Evolutionary conservation across 768 basidiomycete genomes (phyloP), one percentile per base, ranked within the genome.

Genomic region (Antrodiella citrinella): DNA sequence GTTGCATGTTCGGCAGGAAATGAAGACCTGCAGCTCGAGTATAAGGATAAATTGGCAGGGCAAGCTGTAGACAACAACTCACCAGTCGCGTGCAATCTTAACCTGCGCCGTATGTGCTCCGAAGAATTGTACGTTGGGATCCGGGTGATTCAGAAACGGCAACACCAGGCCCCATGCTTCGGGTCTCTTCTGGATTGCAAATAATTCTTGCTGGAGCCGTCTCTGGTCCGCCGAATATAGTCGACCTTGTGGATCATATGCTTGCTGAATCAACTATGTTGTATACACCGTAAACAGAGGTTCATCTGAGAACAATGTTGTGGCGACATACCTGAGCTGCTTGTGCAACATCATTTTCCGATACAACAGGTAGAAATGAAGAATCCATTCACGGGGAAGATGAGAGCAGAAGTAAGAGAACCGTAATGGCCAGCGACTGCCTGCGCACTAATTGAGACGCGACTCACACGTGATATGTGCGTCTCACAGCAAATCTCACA

Each of bases 51-150:
- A n/a, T n/a, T n/a, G n/a, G n/a, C n/a, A n/a, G n/a, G n/a, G n/a
- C n/a, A n/a, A n/a, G n/a, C n/a, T n/a, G 18, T 38, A n/a, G 21
- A 24, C 23, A 45, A 40, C 5, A 65, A n/a, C 77, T 55, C 63
- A 93, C 92, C 92, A 95, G 64, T 95, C 93, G 55, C 93, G 72
- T 12, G 86, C 82, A 55, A 95, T 91, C 76, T 97, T 97, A 54
- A 94, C 88, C 62, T 94, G 91, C 2, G 86, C 80, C 0, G 91
- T 96, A 59, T 96, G 93, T 3, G 93, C 92, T 2, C 92, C 91
- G 60, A 91, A 95, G 74, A 95, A 97, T 63, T 93, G 87, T 9
- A 95, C 89, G 59, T 91, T 91, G 47, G 75, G 74, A 65, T 94
- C 86, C 23, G 72, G 67, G 59, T 85, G 73, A 12, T 81, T 73